These are phyloP conservation scores for Colletotrichum costaricense DNA, from an alignment of 2,329 filamentous ascomycete genomes.

Conservation along the genomic window DNA sequence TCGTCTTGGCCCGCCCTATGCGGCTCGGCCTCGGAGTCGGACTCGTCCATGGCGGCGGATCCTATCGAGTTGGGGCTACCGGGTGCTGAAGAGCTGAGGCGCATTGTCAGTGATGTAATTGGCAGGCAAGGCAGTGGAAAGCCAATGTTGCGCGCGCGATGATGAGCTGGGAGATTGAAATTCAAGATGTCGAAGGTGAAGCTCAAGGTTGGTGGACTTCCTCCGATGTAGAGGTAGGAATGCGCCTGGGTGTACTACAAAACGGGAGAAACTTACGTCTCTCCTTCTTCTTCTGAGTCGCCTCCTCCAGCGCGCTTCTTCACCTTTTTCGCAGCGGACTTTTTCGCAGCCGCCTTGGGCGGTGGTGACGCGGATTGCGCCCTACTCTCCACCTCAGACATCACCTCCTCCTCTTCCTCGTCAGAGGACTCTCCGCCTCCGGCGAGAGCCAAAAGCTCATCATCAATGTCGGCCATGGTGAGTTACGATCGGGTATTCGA, in stretches of 20 bases:
- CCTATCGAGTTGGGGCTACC: conserved; percentile 79
- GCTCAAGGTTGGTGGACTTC: neutral
- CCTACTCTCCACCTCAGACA: conserved; percentile 64
- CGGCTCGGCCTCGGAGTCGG: conserved; percentile 71
- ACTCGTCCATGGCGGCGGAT: conserved; percentile 92
- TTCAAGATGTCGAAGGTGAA: neutral
- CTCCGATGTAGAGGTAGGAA: neutral
- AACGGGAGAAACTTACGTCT: conserved; percentile 74
- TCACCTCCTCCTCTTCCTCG: conserved; percentile 67
- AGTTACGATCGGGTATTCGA: conserved; percentile 14
- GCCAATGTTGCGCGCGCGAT: neutral
- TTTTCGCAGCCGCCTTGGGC: conserved; percentile 48
- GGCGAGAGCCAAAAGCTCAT: conserved; percentile 92
- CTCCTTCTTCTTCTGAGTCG: conserved; percentile 81
- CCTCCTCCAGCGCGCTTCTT: conserved; percentile 67
- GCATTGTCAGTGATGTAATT: conserved; percentile 1
- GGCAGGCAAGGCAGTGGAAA: neutral
- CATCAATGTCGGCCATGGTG: conserved; percentile 89
- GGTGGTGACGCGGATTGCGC: conserved; percentile 66
- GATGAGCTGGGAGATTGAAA: neutral
- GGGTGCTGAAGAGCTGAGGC: conserved; percentile 73
- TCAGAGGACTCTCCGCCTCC: conserved; percentile 77
- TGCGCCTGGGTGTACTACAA: neutral
- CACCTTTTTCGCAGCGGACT: conserved; percentile 56
- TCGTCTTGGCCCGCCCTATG: conserved; percentile 56